Conservation (phyloP, 2,329 filamentous ascomycete species). For the Aspergillus intermedius region DNA sequence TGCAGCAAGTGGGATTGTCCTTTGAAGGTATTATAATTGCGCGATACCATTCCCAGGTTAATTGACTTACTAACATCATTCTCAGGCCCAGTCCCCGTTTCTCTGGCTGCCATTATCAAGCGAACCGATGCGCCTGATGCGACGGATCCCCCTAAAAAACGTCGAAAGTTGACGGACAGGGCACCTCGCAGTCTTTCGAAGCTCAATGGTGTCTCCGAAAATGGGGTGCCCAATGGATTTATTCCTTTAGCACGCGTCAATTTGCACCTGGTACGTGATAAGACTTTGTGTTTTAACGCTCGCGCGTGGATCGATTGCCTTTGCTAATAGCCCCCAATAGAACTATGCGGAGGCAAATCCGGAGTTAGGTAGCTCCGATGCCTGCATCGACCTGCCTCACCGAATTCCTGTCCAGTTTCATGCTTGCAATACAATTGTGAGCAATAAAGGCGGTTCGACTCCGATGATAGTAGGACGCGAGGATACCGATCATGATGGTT, state of each 20-base stretch:
- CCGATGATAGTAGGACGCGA: not conserved
- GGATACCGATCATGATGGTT: constrained; percentile 4
- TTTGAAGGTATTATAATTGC: constrained; percentile 8
- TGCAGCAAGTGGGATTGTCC: constrained; percentile 5
- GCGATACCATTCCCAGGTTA: not conserved
- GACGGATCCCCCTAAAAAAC: constrained; percentile 23
- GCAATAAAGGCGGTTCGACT: not conserved
- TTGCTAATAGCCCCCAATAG: constrained; percentile 10
- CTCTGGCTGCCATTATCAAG: constrained; percentile 18
- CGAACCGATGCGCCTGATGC: constrained; percentile 8
- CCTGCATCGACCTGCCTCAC: not conserved
- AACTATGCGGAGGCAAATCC: constrained; percentile 8
- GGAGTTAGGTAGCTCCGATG: not conserved
- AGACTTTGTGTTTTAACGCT: not conserved
- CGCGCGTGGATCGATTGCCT: constrained; percentile 1
- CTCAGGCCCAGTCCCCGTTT: constrained; percentile 17
- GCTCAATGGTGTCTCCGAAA: constrained; percentile 10
- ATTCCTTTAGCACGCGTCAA: constrained; percentile 26
- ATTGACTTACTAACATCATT: not conserved
- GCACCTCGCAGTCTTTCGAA: constrained; percentile 13
- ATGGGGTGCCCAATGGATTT: constrained; percentile 21
- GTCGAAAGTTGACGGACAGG: constrained; percentile 23
- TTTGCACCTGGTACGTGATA: constrained; percentile 24
- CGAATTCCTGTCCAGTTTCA: constrained; percentile 18
- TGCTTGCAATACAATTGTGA: not conserved